These are phyloP conservation scores for Plasmodium vinckei DNA, from an alignment of 169 alveolate species.

Conservation along the genomic window DNA sequence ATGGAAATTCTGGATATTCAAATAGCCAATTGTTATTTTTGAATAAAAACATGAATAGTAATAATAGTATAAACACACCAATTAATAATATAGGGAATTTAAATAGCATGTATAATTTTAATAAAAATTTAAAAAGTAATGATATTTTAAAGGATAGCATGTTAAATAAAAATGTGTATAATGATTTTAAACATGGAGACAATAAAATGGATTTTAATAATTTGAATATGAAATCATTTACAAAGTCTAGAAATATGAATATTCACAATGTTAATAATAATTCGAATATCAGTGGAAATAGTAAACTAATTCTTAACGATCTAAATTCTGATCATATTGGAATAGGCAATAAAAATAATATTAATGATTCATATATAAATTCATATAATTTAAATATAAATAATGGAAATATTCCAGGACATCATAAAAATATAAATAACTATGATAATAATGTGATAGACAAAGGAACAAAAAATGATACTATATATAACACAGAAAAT, in stretches of 20 bases:
- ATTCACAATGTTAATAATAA: constrained; percentile 14
- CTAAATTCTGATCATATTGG: too few species aligned
- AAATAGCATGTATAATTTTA: constrained; percentile 4
- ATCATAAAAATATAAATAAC: too few species aligned
- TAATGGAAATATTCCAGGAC: too few species aligned
- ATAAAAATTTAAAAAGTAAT: neutral
- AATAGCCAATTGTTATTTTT: constrained; percentile 12
- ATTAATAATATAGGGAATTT: neutral
- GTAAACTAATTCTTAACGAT: neutral
- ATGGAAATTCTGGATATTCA: neutral
- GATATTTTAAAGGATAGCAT: constrained; percentile 5
- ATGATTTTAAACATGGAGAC: constrained; percentile 22
- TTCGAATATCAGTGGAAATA: constrained; percentile 9
- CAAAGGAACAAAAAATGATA: neutral
- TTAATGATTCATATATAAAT: too few species aligned
- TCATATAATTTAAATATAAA: too few species aligned
- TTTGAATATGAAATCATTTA: constrained; percentile 39
- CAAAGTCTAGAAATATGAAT: constrained; percentile 33
- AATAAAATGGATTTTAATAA: constrained; percentile 1
- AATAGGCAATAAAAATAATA: too few species aligned
- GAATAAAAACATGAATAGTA: constrained; percentile 10
- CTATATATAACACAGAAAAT: neutral
- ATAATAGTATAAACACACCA: constrained; percentile 4
- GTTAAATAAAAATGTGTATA: constrained; percentile 12
- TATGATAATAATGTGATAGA: neutral